Conservation (phyloP, 139 green algal genomes). For the Chlamydomonas eustigma region DNA sequence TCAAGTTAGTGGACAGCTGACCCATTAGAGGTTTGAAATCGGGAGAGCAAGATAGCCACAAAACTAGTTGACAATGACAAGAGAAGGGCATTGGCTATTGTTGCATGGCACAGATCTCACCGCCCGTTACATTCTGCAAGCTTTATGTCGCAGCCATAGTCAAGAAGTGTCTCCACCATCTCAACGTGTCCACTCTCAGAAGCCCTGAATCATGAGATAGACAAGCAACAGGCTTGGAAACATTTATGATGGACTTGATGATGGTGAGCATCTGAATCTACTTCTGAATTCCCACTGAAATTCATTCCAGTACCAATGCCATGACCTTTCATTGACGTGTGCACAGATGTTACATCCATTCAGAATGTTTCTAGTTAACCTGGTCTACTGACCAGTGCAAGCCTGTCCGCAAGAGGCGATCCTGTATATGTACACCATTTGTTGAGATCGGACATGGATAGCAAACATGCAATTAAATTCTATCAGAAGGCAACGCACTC, state of each 20-base stretch:
- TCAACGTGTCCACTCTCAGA: constrained; percentile 40
- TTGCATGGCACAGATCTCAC: background rate
- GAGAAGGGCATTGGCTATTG: too few species aligned
- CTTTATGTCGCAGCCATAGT: constrained; percentile 35
- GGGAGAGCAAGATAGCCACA: background rate
- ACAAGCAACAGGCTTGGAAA: background rate
- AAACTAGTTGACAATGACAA: background rate
- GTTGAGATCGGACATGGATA: background rate
- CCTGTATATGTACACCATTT: constrained; percentile 24
- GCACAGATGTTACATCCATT: background rate
- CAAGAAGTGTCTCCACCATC: constrained; percentile 38
- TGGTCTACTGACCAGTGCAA: constrained; percentile 31
- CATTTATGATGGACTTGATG: too few species aligned
- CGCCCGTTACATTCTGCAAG: constrained; percentile 45
- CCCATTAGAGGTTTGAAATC: background rate
- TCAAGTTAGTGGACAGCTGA: background rate
- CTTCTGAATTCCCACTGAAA: too few species aligned
- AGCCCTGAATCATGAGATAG: constrained; percentile 15
- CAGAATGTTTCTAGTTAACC: background rate
- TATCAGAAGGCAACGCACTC: background rate
- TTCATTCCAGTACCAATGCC: background rate
- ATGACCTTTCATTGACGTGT: background rate
- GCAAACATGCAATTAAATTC: background rate
- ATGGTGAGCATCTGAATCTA: too few species aligned
- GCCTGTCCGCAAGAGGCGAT: constrained; percentile 40